A percentile compares a stretch with the other conserved stretches of the same genome.
These are phyloP conservation scores for Strobilomyces confusus DNA, from an alignment of 768 basidiomycete genomes.

Conservation along the genomic window DNA sequence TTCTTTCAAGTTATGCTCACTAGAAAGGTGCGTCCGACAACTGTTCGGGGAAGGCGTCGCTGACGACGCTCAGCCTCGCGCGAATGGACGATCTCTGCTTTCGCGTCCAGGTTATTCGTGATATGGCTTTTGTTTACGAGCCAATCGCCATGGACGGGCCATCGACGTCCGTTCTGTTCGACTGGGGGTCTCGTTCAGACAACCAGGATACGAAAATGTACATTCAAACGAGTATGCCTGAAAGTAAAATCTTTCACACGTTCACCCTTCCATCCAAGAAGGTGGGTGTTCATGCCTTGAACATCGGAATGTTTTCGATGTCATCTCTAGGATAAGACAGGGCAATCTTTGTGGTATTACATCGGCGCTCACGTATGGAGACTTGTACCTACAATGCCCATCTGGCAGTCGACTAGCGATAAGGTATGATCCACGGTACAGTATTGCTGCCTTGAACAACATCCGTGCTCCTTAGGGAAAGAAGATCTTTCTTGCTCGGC, in stretches of 20 bases:
- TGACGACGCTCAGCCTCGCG: slow-evolving; percentile 28
- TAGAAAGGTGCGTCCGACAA: slow-evolving; percentile 24
- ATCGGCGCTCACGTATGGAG: slow-evolving; percentile 49
- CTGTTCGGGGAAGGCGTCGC: neutral
- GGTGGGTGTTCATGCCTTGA: slow-evolving; percentile 26
- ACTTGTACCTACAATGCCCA: slow-evolving; percentile 22
- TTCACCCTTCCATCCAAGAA: slow-evolving; percentile 46
- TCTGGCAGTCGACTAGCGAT: slow-evolving; percentile 40
- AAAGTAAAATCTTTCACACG: slow-evolving; percentile 40
- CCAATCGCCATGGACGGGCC: slow-evolving; percentile 52
- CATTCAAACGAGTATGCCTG: slow-evolving; percentile 25
- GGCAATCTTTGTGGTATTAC: slow-evolving; percentile 40
- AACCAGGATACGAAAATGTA: slow-evolving; percentile 35
- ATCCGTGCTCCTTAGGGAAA: slow-evolving; percentile 22
- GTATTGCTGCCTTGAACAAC: neutral
- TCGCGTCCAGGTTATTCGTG: slow-evolving; percentile 36
- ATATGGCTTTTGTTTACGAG: slow-evolving; percentile 50
- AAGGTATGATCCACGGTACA: slow-evolving; percentile 27
- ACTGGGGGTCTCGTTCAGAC: slow-evolving; percentile 43
- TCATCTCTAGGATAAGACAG: slow-evolving; percentile 28
- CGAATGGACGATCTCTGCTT: slow-evolving; percentile 39
- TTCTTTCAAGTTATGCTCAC: slow-evolving; percentile 23
- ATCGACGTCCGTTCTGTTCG: slow-evolving; percentile 42
- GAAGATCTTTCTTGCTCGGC: slow-evolving; percentile 33
- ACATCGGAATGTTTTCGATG: slow-evolving; percentile 3